Conservation (phyloP, 2,329 filamentous ascomycete genomes). For the Curvularia spicifera region DNA sequence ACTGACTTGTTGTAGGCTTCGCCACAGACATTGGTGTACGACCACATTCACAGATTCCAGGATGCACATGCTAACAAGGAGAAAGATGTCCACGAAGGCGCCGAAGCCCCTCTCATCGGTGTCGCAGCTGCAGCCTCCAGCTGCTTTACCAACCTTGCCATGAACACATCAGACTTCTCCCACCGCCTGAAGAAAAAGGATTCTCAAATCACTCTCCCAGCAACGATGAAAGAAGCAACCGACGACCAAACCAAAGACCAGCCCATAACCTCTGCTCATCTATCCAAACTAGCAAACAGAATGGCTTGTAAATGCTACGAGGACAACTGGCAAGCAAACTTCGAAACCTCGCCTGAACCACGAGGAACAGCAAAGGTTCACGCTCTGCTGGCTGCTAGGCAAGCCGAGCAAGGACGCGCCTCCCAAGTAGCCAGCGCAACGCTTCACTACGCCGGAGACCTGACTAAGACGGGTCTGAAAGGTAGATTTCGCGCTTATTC, state of each 20-base stretch:
- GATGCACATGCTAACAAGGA: slow-evolving; percentile 3
- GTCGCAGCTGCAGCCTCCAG: slow-evolving; percentile 21
- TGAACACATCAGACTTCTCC: slow-evolving; percentile 21
- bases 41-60: not conserved
- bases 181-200: slow-evolving; percentile 16
- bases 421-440: slow-evolving; percentile 26
- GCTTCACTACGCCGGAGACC: slow-evolving; percentile 21
- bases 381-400: slow-evolving; percentile 9
- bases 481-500: not conserved
- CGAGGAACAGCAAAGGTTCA: slow-evolving; percentile 9
- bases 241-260: not conserved
- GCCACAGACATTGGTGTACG: slow-evolving; percentile 31
- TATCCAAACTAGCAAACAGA: slow-evolving; percentile 21
- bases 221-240: not conserved
- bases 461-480: slow-evolving; percentile 19
- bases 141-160: slow-evolving; percentile 17
- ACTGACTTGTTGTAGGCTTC: slow-evolving; percentile 14
- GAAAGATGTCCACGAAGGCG: slow-evolving; percentile 29
- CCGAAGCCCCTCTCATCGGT: slow-evolving; percentile 22
- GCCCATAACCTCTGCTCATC: slow-evolving; percentile 4
- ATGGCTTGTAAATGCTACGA: slow-evolving; percentile 28
- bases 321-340: slow-evolving; percentile 14
- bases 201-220: not conserved
- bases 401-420: slow-evolving; percentile 19
- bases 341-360: slow-evolving; percentile 1